Conservation (phyloP, 2,329 filamentous ascomycete species). For the Nothopassalora personata region DNA sequence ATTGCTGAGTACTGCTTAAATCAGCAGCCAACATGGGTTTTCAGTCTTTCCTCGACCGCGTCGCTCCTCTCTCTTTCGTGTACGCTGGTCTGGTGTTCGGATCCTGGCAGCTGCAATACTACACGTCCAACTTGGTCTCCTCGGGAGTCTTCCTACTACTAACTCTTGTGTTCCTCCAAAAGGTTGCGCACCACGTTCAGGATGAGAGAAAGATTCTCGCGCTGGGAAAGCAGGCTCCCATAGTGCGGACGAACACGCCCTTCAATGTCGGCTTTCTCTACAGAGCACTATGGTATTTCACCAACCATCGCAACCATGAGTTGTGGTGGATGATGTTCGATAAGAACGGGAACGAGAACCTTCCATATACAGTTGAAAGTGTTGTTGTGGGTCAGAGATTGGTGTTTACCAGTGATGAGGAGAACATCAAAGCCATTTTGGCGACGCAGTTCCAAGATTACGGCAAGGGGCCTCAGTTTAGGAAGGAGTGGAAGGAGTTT, state of each 20-base stretch:
- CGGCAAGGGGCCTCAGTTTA: constrained; percentile 73
- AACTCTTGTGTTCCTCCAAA: constrained; percentile 10
- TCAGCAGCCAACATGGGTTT: constrained; percentile 1
- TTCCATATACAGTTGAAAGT: constrained; percentile 56
- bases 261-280: constrained; percentile 60
- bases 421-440: constrained; percentile 89
- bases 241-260: constrained; percentile 36
- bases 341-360: constrained; percentile 33
- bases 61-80: constrained; percentile 3
- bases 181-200: constrained; percentile 23
- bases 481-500: constrained; percentile 68
- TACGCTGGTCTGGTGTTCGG: not conserved
- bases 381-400: constrained; percentile 53
- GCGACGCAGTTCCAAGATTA: constrained; percentile 81
- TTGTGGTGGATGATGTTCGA: constrained; percentile 56
- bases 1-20: not conserved
- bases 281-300: constrained; percentile 46
- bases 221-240: constrained; percentile 43
- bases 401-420: constrained; percentile 73
- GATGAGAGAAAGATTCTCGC: constrained; percentile 35
- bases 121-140: not conserved
- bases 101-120: not conserved
- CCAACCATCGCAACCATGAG: constrained; percentile 52
- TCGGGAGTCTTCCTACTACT: not conserved
- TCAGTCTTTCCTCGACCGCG: constrained; percentile 5